Conservation (phyloP, 1,139 yeast species). For the Saccharomyces hybrid region DNA sequence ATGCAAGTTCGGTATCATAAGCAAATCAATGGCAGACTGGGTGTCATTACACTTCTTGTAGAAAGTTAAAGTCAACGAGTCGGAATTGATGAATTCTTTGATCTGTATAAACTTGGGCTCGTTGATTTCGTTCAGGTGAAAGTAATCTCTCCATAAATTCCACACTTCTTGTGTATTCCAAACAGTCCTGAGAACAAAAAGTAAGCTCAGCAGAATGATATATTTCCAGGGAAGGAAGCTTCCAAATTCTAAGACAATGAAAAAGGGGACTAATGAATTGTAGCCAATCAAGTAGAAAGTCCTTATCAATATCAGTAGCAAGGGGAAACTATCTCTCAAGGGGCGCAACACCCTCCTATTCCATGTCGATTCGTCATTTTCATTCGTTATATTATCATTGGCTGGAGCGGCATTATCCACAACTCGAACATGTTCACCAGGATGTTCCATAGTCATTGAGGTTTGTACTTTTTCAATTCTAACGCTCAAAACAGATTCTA, state of each 20-base stretch:
- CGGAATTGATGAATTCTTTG: conserved; percentile 9
- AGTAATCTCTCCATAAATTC: conserved; percentile 23
- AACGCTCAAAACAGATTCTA: conserved; percentile 9
- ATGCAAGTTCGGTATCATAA: conserved; percentile 3
- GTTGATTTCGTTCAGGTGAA: conserved; percentile 13
- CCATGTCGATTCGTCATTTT: neutral
- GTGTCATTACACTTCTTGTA: conserved; percentile 4
- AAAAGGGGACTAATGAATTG: conserved; percentile 18
- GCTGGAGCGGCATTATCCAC: neutral
- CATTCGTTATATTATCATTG: neutral
- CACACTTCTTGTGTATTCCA: conserved; percentile 22
- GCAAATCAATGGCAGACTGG: conserved; percentile 1
- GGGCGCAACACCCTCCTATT: neutral
- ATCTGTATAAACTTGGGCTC: conserved; percentile 10
- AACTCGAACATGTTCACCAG: neutral
- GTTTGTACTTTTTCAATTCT: conserved; percentile 3
- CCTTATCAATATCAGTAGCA: conserved; percentile 6
- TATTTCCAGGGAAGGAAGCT: conserved; percentile 16
- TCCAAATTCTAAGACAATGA: conserved; percentile 18
- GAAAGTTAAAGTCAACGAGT: conserved; percentile 2
- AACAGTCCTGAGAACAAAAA: conserved; percentile 16
- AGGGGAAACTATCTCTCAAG: neutral
- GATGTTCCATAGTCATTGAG: neutral
- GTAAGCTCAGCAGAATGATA: conserved; percentile 11
- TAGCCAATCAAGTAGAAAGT: conserved; percentile 19